Evolutionary conservation across 352 stramenopile genomes (phyloP).

Genomic region (Pythium pectinolyticum): DNA sequence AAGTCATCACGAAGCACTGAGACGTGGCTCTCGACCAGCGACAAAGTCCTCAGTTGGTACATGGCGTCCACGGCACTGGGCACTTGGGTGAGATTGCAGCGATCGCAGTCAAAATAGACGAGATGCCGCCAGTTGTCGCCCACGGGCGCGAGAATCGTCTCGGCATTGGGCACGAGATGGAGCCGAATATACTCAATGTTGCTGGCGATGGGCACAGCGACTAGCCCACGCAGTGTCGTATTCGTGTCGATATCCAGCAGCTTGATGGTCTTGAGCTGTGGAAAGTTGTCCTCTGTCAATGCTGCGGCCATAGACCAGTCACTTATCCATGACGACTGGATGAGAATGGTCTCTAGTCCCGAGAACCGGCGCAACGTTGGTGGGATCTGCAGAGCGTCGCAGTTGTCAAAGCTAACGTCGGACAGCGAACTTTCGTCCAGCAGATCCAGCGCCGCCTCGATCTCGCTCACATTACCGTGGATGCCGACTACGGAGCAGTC

Average conservation of each 20-base stretch:
- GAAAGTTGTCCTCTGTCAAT: background rate
- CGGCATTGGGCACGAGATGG: slow-evolving; percentile 4
- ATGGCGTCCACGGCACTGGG: slow-evolving; percentile 12
- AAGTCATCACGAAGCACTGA: slow-evolving; percentile 5
- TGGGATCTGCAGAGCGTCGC: slow-evolving; percentile 1
- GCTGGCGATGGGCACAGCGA: background rate
- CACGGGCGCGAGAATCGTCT: background rate
- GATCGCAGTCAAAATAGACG: slow-evolving; percentile 14
- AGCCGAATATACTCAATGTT: slow-evolving; percentile 20
- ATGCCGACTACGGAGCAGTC: slow-evolving; percentile 9
- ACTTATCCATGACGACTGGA: slow-evolving; percentile 4
- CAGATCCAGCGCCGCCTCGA: background rate
- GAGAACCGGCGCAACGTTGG: background rate
- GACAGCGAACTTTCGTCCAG: slow-evolving; percentile 13
- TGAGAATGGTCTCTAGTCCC: background rate
- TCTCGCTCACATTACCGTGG: background rate
- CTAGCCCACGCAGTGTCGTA: slow-evolving; percentile 1
- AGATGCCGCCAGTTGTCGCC: slow-evolving; percentile 15
- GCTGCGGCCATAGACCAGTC: background rate
- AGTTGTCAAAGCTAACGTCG: slow-evolving; percentile 5
- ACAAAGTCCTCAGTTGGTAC: slow-evolving; percentile 8
- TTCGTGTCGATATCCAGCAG: slow-evolving; percentile 3
- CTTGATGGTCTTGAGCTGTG: slow-evolving; percentile 12
- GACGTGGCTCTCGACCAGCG: slow-evolving; percentile 2
- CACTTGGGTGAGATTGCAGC: slow-evolving; percentile 6